Evolutionary conservation across 2,329 filamentous ascomycete genomes (phyloP).

Genomic region (Canariomyces notabilis): DNA sequence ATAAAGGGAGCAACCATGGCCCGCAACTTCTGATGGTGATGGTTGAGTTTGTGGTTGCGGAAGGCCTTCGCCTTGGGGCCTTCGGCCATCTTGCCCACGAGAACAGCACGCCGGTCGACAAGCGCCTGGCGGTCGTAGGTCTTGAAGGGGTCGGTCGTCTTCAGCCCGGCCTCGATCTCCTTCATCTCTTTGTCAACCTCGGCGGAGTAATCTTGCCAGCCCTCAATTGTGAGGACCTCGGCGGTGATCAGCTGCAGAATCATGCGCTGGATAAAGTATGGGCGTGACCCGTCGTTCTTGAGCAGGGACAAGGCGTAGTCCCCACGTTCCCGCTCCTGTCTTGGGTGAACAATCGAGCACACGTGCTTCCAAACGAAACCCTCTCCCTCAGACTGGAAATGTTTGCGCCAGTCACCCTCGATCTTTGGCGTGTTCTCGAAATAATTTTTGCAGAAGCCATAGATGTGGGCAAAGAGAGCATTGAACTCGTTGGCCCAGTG

Average conservation of each 20-base stretch:
- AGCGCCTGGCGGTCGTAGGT: slow-evolving; percentile 32
- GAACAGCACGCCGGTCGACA: slow-evolving; percentile 32
- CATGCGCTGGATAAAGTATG: slow-evolving; percentile 36
- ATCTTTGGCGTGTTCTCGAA: slow-evolving; percentile 4
- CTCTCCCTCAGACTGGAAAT: slow-evolving; percentile 18
- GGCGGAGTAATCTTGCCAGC: slow-evolving; percentile 31
- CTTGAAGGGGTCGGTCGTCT: slow-evolving; percentile 18
- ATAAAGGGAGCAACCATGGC: slow-evolving; percentile 41
- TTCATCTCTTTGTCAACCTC: slow-evolving; percentile 23
- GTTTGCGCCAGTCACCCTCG: slow-evolving; percentile 16
- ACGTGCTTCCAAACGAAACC: slow-evolving; percentile 34
- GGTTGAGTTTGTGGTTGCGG: slow-evolving; percentile 23
- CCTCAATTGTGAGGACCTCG: slow-evolving; percentile 30
- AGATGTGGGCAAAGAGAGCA: slow-evolving; percentile 13
- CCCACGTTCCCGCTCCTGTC: slow-evolving; percentile 24
- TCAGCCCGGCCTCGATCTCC: slow-evolving; percentile 3
- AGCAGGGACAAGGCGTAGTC: slow-evolving; percentile 33
- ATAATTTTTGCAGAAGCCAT: slow-evolving; percentile 27
- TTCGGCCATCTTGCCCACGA: slow-evolving; percentile 31
- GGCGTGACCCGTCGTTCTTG: slow-evolving; percentile 27
- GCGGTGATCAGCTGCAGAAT: slow-evolving; percentile 33
- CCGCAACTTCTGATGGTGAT: slow-evolving; percentile 25
- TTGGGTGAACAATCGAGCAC: slow-evolving; percentile 29
- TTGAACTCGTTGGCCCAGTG: slow-evolving; percentile 13
- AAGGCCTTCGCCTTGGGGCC: slow-evolving; percentile 26